Evolutionary conservation across 2,329 filamentous ascomycete species (phyloP).

Genomic region (Pseudopithomyces maydicus): DNA sequence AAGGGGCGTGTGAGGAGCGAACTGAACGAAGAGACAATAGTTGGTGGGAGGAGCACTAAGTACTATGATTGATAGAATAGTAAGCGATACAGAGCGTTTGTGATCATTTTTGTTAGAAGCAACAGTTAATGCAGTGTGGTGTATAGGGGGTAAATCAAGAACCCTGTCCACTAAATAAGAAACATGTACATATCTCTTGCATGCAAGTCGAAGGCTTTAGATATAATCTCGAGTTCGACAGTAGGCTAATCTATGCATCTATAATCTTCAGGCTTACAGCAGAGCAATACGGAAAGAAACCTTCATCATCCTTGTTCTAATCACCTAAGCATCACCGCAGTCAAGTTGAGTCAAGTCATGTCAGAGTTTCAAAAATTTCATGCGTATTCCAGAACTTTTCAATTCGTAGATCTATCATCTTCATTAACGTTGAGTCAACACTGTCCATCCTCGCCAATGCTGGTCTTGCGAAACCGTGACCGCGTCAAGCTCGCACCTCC

Average conservation of each 20-base stretch:
- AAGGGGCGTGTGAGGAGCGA: slow-evolving; percentile 15
- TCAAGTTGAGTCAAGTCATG: too few species aligned
- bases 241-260: too few species aligned
- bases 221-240: too few species aligned
- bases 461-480: neutral
- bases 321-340: neutral
- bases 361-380: neutral
- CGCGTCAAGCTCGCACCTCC: neutral
- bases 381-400: neutral
- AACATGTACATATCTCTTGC: too few species aligned
- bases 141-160: too few species aligned
- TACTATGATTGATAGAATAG: slow-evolving; percentile 16
- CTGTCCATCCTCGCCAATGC: neutral
- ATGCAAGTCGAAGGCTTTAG: too few species aligned
- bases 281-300: too few species aligned
- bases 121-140: too few species aligned
- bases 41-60: slow-evolving; percentile 17
- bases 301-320: too few species aligned
- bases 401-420: slow-evolving; percentile 8
- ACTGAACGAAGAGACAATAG: slow-evolving; percentile 18
- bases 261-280: too few species aligned
- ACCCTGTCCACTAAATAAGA: too few species aligned
- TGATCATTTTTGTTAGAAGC: too few species aligned
- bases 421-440: slow-evolving; percentile 6
- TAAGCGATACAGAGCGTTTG: neutral